A percentile compares a stretch with the other conserved stretches of the same genome.
Evolutionary conservation across 805 yeast species (phyloP).

Genomic region (Wickerhamomyces silvicola): DNA sequence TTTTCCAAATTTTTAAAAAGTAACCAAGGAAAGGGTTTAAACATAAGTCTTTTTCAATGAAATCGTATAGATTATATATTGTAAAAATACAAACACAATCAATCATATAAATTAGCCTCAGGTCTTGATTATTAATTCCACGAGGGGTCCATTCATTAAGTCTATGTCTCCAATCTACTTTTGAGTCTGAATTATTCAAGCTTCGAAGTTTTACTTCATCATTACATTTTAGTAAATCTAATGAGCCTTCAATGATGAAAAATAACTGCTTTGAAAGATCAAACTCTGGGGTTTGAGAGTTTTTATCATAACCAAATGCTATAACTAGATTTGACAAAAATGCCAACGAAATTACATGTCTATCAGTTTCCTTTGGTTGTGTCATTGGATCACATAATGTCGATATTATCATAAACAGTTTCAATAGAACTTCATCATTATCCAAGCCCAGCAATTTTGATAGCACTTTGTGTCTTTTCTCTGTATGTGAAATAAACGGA

Average conservation of each 20-base stretch:
- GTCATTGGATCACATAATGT: slow-evolving; percentile 56
- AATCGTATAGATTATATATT: slow-evolving; percentile 36
- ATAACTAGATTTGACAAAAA: slow-evolving; percentile 44
- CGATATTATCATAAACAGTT: slow-evolving; percentile 24
- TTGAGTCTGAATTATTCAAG: slow-evolving; percentile 33
- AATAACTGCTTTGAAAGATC: slow-evolving; percentile 27
- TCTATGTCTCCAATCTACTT: slow-evolving; percentile 27
- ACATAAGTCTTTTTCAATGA: slow-evolving; percentile 31
- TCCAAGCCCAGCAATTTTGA: slow-evolving; percentile 21
- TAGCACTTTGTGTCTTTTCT: slow-evolving; percentile 26
- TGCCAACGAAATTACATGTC: slow-evolving; percentile 47
- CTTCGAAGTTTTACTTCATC: slow-evolving; percentile 36
- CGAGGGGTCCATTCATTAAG: slow-evolving; percentile 33
- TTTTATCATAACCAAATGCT: slow-evolving; percentile 24
- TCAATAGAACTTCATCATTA: slow-evolving; percentile 7
- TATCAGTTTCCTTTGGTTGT: slow-evolving; percentile 59
- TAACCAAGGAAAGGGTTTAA: slow-evolving; percentile 58
- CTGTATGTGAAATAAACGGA: slow-evolving; percentile 19
- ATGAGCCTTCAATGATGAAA: slow-evolving; percentile 31
- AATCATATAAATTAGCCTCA: slow-evolving; percentile 41
- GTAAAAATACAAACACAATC: slow-evolving; percentile 35
- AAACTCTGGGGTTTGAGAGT: slow-evolving; percentile 27
- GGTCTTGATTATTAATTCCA: slow-evolving; percentile 27
- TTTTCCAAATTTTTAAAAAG: slow-evolving; percentile 59
- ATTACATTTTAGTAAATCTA: slow-evolving; percentile 31